These are phyloP conservation scores for Tanozyma kutaoensis DNA, from an alignment of 805 yeast species.

Conservation along the genomic window DNA sequence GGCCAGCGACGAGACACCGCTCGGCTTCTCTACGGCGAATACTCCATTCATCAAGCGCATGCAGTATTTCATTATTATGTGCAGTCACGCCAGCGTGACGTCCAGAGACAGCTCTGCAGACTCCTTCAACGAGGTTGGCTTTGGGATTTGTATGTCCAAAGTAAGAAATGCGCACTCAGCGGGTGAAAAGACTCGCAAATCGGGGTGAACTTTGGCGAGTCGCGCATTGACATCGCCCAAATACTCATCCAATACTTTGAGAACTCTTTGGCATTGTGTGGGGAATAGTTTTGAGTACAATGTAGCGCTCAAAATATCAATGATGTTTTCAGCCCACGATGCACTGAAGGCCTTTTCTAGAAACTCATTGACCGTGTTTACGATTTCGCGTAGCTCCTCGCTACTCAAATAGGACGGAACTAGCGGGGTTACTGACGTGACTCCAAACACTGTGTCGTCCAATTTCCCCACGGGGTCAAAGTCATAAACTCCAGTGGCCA, in stretches of 20 bases:
- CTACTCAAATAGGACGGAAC: conserved; percentile 11
- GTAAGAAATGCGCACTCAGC: conserved; percentile 41
- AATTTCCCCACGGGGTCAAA: conserved; percentile 26
- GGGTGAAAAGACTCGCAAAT: conserved; percentile 31
- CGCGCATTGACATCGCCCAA: conserved; percentile 9
- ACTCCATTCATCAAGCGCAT: conserved; percentile 85
- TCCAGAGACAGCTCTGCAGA: too few species aligned
- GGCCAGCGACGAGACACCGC: conserved; percentile 70
- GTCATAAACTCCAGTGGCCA: too few species aligned
- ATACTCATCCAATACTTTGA: conserved; percentile 29
- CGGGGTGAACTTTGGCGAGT: conserved; percentile 11
- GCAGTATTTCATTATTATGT: too few species aligned
- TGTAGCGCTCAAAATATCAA: conserved; percentile 27
- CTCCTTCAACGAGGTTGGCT: background rate
- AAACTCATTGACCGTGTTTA: conserved; percentile 28
- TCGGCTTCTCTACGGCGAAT: conserved; percentile 84
- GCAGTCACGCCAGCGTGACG: too few species aligned
- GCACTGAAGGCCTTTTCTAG: conserved; percentile 28
- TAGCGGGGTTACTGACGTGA: conserved; percentile 35
- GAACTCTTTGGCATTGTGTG: conserved; percentile 14
- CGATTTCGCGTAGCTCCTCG: conserved; percentile 27
- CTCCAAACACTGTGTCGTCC: conserved; percentile 35
- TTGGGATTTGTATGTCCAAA: background rate
- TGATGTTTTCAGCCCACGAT: conserved; percentile 20
- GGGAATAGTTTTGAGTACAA: conserved; percentile 7